Conservation (phyloP, 768 basidiomycete genomes). For the Russula vinacea region DNA sequence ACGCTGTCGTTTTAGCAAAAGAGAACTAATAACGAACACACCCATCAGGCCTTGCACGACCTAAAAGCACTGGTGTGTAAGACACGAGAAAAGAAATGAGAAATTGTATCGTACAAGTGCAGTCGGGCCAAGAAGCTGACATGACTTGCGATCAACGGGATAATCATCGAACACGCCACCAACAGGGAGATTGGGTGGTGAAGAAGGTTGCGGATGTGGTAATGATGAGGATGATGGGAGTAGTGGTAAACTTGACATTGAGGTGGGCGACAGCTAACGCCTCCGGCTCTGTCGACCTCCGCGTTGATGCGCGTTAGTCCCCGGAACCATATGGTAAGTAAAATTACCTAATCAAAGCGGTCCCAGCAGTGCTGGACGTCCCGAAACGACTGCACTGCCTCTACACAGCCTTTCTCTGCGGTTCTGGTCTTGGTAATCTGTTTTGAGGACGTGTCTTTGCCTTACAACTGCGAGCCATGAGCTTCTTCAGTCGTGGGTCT, state of each 20-base stretch:
- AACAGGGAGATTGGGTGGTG: conserved; percentile 5
- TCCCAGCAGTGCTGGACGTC: too few relatives aligned
- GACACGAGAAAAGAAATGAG: background rate
- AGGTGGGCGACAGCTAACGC: background rate
- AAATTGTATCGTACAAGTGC: conserved; percentile 40
- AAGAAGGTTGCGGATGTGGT: background rate
- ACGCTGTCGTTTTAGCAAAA: conserved; percentile 84
- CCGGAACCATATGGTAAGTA: too few relatives aligned
- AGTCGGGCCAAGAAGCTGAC: conserved; percentile 47
- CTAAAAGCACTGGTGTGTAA: conserved; percentile 39
- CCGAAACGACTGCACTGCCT: too few relatives aligned
- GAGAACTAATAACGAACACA: conserved; percentile 80
- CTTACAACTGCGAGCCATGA: conserved; percentile 13
- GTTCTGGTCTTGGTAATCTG: background rate
- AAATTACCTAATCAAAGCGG: too few relatives aligned
- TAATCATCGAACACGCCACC: conserved; percentile 35
- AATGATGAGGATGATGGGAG: background rate
- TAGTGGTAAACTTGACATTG: conserved; percentile 13
- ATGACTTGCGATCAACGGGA: conserved; percentile 44
- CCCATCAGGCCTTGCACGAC: conserved; percentile 86
- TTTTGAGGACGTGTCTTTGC: background rate
- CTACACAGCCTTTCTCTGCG: too few relatives aligned
- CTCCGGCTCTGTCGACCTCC: too few relatives aligned
- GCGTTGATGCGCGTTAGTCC: too few relatives aligned
- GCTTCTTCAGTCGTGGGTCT: conserved; percentile 23